Base-by-base conservation (phyloP, 2,329 filamentous ascomycete species). In the Neospermospora avenae region DNA sequence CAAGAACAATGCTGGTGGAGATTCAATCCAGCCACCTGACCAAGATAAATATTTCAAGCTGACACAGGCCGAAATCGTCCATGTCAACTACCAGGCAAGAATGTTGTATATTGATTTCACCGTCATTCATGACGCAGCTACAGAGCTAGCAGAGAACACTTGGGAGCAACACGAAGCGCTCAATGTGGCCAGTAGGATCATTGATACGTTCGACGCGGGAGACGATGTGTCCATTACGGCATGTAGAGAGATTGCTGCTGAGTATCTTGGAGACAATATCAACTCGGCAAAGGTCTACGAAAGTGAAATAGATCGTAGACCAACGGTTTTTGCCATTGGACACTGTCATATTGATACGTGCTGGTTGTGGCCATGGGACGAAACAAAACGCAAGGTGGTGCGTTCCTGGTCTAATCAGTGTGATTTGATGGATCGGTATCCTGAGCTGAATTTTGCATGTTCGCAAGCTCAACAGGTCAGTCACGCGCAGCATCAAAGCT, bases 301-400 rank as follows among this genome's bases (percentile, higher is more conserved):
- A 20, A 51, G 28, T 14, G 20, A 42, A 85, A 81, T 55, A 87
- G 85, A 63, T 87, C 87, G 28, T 81, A 88, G 37, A 24, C 85
- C 91, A 1, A 81, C 96, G 60, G 90, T 98, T 3, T 95, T 86
- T 68, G 93, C 86, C 35, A 93, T 98, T 65, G 95, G 95, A 0
- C 91, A 99, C 74, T 99, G 95, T 69, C 95, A 99, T 75, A 99
- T 99, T 67, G 95, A 98, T 75, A 96, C 89, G 24, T 97, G 93
- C 76, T 99, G 95, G 95, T 81, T 99, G 37, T 99, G 95, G 95
- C 95, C 95, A 0, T 99, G 92, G 84, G 93, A 89, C 8, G 95
- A 99, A 78, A 98, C 95, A 0, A 97, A 96, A 77, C 89, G 95
- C 70, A 99, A 99, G 79, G 89, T 98, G 28, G 93, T 89, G 18